Evolutionary conservation across 2,329 filamentous ascomycete species (phyloP).

Genomic region (Trematosphaeria pertusa): DNA sequence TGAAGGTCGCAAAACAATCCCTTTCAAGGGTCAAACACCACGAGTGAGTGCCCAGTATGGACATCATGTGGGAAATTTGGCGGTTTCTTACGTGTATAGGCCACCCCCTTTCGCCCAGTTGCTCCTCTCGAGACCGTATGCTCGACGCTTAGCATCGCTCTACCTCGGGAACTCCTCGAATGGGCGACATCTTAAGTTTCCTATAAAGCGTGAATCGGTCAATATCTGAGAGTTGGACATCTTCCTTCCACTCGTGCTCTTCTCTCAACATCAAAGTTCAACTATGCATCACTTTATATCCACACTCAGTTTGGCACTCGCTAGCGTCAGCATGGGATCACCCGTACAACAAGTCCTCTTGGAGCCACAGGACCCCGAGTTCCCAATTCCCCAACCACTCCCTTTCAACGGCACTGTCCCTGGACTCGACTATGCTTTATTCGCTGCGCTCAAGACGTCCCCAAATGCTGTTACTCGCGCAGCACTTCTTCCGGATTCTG

Average conservation of each 20-base stretch:
- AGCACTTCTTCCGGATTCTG: slow-evolving; percentile 10
- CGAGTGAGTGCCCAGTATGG: no score
- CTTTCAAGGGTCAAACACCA: no score
- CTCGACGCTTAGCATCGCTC: background rate
- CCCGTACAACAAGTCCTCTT: background rate
- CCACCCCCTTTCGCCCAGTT: background rate
- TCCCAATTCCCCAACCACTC: slow-evolving; percentile 3
- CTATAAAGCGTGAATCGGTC: background rate
- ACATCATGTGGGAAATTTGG: background rate
- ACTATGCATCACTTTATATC: background rate
- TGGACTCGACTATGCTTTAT: slow-evolving; percentile 5
- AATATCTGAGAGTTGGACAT: background rate
- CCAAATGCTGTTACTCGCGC: slow-evolving; percentile 10
- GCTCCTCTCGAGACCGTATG: background rate
- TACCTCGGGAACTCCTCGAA: background rate
- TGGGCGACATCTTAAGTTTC: background rate
- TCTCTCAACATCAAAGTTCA: background rate
- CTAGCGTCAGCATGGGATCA: background rate
- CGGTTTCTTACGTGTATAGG: background rate
- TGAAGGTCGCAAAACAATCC: no score
- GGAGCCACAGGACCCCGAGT: slow-evolving; percentile 7
- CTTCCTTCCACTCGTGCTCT: background rate
- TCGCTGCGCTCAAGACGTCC: slow-evolving; percentile 3
- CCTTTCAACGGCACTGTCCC: slow-evolving; percentile 7
- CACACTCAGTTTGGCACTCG: background rate